Base-by-base conservation (phyloP, 2,329 filamentous ascomycete species). In the Lizonia empirigonia region DNA sequence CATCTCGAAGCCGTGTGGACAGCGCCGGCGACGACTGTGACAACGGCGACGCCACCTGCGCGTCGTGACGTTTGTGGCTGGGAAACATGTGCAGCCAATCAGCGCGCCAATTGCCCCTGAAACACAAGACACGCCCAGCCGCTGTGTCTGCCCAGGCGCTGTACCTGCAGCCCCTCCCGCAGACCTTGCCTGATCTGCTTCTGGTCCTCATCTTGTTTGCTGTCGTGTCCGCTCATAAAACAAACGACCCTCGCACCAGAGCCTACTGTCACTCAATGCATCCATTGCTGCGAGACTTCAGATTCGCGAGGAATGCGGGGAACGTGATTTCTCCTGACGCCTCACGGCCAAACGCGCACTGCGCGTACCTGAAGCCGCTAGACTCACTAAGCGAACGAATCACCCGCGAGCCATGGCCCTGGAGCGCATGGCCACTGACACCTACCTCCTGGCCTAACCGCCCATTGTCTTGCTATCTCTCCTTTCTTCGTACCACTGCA, bases 281-380 rank as follows among this genome's bases (percentile, higher is more conserved):
- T 10, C 16, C 33, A 24, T 24, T 19, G n/a, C 23, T 12, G 24
- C 27, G 2, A 23, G 1, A 26, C 22, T 50, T 27, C 37, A 37
- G 23, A 30, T 38, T 40, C 35, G 29, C 33, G 24, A 55, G 39
- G 34, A 46, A 53, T 55, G 55, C 58, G 59, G 51, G 59, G 57
- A n/a, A 44, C 19, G 47, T 44, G 38, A 44, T 38, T 24, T 46
- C 37, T 52, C 49, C 49, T 47, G 44, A 47, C 30, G 33, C 36
- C n/a, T 36, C 48, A 49, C 47, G 30, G 50, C 50, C 49, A 55
- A 56, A 58, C 56, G 54, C 56, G 53, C 49, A 53, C 52, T n/a
- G n/a, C 38, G 58, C 54, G 18, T 50, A 50, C 52, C 38, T 58
- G 54, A 61, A 53, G 54, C 56, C 60, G 62, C 62, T 63, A 63